phyloP scores from a whole-genome alignment of 352 stramenopile genomes.

The Saprolegnia diclina region DNA sequence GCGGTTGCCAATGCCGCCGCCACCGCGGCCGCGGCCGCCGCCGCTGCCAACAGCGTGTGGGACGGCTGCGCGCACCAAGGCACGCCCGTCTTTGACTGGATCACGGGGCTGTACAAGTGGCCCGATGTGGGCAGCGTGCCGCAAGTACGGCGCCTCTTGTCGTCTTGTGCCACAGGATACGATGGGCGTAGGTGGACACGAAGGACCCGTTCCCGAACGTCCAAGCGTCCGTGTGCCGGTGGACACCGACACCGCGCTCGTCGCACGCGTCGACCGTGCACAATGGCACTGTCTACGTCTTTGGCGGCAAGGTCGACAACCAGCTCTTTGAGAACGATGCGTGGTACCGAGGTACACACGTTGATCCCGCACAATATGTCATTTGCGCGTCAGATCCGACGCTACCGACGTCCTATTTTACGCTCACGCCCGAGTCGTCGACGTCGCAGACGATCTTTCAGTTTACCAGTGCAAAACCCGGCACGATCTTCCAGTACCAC shows the following conservation, averaged over 20 bases:
- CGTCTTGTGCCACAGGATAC: no score
- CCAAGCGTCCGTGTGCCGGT: slow-evolving; percentile 58
- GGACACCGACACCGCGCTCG: slow-evolving; percentile 51
- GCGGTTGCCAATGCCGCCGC: slow-evolving; percentile 11
- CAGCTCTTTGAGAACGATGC: slow-evolving; percentile 77
- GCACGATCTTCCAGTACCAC: slow-evolving; percentile 91
- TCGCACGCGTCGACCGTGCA: slow-evolving; percentile 66
- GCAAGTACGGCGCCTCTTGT: no score
- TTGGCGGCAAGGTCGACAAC: slow-evolving; percentile 57
- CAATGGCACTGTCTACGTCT: slow-evolving; percentile 62
- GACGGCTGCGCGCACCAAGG: slow-evolving; percentile 58
- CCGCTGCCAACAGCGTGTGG: slow-evolving; percentile 33
- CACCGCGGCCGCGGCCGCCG: slow-evolving; percentile 23
- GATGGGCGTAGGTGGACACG: slow-evolving; percentile 21
- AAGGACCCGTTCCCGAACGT: slow-evolving; percentile 53
- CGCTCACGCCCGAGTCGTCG: slow-evolving; percentile 38
- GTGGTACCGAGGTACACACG: slow-evolving; percentile 59
- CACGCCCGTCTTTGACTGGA: slow-evolving; percentile 34
- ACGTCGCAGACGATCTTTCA: slow-evolving; percentile 76
- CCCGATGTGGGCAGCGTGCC: slow-evolving; percentile 55
- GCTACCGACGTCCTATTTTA: slow-evolving; percentile 50
- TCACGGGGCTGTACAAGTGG: slow-evolving; percentile 46
- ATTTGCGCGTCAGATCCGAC: slow-evolving; percentile 31
- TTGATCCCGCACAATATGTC: neutral
- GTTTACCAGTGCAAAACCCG: slow-evolving; percentile 84